Percentiles rank a stretch among this genome's conserved stretches.
These are phyloP conservation scores for Veloboletus limbatus DNA, from an alignment of 1,284 basidiomycete genomes.

Conservation along the genomic window DNA sequence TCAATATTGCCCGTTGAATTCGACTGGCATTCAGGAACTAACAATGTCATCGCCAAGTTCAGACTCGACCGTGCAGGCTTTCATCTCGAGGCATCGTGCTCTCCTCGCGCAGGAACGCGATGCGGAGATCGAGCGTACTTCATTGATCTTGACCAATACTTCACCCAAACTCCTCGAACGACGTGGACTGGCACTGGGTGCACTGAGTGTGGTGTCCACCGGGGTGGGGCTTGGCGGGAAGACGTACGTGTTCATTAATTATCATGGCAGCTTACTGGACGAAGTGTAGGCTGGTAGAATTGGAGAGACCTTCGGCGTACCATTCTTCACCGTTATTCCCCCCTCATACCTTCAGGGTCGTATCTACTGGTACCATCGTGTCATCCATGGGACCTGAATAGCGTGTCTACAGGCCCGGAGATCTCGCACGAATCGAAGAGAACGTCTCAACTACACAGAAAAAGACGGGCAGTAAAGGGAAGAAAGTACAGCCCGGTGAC, in stretches of 20 bases:
- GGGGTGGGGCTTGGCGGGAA: slow-evolving; percentile 88
- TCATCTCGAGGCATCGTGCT: slow-evolving; percentile 68
- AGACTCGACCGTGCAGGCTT: slow-evolving; percentile 50
- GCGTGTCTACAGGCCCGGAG: slow-evolving; percentile 54
- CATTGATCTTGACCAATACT: slow-evolving; percentile 81
- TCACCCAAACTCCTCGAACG: slow-evolving; percentile 83
- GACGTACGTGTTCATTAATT: slow-evolving; percentile 52
- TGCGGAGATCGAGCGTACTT: slow-evolving; percentile 81
- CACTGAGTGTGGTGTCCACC: slow-evolving; percentile 68
- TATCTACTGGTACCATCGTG: slow-evolving; percentile 2
- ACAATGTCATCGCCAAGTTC: slow-evolving; percentile 16
- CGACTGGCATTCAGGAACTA: not conserved
- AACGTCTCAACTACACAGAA: slow-evolving; percentile 48
- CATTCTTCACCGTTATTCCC: slow-evolving; percentile 72
- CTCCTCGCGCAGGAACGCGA: slow-evolving; percentile 73
- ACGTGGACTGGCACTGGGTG: slow-evolving; percentile 78
- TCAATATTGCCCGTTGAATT: not conserved
- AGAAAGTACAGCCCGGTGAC: slow-evolving; percentile 39
- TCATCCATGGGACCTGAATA: slow-evolving; percentile 7
- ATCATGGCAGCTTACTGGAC: not conserved
- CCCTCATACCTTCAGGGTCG: slow-evolving; percentile 79
- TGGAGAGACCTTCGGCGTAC: slow-evolving; percentile 81
- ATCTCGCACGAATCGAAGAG: slow-evolving; percentile 81
- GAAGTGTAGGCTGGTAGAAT: slow-evolving; percentile 73
- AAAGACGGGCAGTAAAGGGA: slow-evolving; percentile 43